phyloP scores from a whole-genome alignment of 208 protist species.

The Angomonas deanei region DNA sequence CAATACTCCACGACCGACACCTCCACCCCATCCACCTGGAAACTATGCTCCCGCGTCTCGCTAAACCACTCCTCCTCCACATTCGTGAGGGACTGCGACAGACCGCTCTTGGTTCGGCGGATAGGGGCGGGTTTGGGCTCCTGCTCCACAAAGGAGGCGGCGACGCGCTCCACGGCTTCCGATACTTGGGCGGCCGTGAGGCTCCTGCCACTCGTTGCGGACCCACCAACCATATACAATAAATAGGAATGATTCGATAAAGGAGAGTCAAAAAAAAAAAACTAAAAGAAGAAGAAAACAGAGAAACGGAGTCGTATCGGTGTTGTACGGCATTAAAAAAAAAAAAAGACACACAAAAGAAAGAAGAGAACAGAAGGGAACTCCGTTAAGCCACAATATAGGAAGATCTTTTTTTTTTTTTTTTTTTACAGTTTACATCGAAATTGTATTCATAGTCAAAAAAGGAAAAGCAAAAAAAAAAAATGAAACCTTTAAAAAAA shows the following conservation, averaged over 20 bases:
- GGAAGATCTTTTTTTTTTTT: background rate
- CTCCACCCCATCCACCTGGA: constrained; percentile 17
- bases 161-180: constrained; percentile 29
- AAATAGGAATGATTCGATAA: background rate
- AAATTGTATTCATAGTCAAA: too few species aligned
- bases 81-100: constrained; percentile 8
- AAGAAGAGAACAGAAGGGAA: background rate
- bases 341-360: constrained; percentile 8
- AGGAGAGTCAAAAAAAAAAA: background rate
- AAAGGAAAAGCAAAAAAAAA: too few species aligned
- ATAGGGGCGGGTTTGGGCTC: background rate
- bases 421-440: background rate
- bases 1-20: constrained; percentile 71
- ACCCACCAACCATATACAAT: constrained; percentile 15
- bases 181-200: constrained; percentile 64
- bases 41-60: constrained; percentile 14
- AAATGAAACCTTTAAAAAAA: too few species aligned
- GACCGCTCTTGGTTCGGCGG: constrained; percentile 10
- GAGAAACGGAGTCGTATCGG: background rate
- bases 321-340: background rate
- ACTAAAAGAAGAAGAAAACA: constrained; percentile 3
- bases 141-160: constrained; percentile 16
- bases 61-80: constrained; percentile 22
- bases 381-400: background rate
- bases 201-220: constrained; percentile 67